Base-by-base conservation (phyloP, 2,329 filamentous ascomycete genomes). In the Pseudogymnoascus sp. region DNA sequence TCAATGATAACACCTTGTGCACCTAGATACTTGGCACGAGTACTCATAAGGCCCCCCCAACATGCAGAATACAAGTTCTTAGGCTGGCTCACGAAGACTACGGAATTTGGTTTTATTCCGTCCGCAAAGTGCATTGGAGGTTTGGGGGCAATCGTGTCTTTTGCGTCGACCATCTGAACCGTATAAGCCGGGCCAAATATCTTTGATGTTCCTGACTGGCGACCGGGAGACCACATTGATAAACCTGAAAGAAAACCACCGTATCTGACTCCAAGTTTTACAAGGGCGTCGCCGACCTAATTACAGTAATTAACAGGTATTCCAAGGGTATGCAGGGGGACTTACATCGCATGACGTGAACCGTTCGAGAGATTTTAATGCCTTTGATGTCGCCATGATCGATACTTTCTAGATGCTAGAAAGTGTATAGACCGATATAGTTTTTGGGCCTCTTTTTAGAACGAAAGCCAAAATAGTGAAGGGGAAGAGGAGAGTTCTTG, bases 11-110 rank as follows among this genome's bases (percentile, higher is more conserved):
- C 73, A 14, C 75, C 76, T 4, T 69, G 70, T 2, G 75, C 75
- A 4, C 74, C 75, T 1, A 73, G 65, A 16, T 69, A 67, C 64
- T 74, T 69, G 0, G 74, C 73, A 2, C 74, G 67, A 5, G 72
- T 73, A 34, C 70, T 73, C 75, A 77, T 77, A 42, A 77, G 64
- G 1, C 75, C 76, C 14, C 76, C 76, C 70, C 71, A 77, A 63
- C 73, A 75, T 5, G 75, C 74, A 37, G 70, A 73, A 54, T 72
- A 70, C 7, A 73, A 61, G 1, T 68, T 69, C 59, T 70, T 70
- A 0, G 76, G 75, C 62, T 75, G 74, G 0, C 72, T 74, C 3
- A 77, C 70, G 64, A 75, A 77, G 7, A 77, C 72, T 2, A 77
- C 72, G 31, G 69, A 71, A 18, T 68, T 74, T 36, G 69, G 64